Base-by-base conservation (phyloP, 768 basidiomycete genomes). In the Cystofilobasidium macerans region DNA sequence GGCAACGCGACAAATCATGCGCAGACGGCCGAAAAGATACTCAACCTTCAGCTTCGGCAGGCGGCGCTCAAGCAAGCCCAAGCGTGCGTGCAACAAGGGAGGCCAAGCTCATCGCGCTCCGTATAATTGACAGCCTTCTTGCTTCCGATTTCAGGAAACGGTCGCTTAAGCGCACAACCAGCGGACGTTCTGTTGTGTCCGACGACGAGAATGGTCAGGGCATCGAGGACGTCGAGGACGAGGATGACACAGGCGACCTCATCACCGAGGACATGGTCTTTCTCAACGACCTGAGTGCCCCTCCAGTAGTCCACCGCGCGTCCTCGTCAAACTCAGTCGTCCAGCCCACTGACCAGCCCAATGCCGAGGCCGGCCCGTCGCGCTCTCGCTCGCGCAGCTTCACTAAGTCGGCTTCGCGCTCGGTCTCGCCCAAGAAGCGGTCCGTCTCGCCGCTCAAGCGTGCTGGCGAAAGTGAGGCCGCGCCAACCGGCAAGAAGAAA, bases 21-120 rank as follows among this genome's bases (percentile, higher is more conserved):
- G 20, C 87, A 86, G 74, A 79, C 95, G 24, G 95, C 95, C 0
- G 91, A 97, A 77, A 85, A 85, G 75, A 80, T 99, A 64, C 82
- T 98, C 12, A 90, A 93, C 4, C 93, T 93, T 6, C 92, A 95
- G 70, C 80, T 99, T 83, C 83, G 95, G 72, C 81, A 87, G 26
- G 89, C 88, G 71, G 94, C 92, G 20, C 77, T 98, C 64, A 84
- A 83, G 62, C 85, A 86, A 60, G 73, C 75, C 62, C 72, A 76
- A 69, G 69, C 73, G 76, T 76, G 69, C 69, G 76, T 71, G 8
- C 1, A 24, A 26, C 24, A 33, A 7, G 45, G 26, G 18, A 24
- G 43, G 9, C 40, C n/a, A n/a, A n/a, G n/a, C n/a, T n/a, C 32
- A 7, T 53, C 62, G n/a, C 51, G 42, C 47, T 30, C 43, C 30